Percentiles rank a stretch among this genome's conserved stretches.
phyloP scores from a whole-genome alignment of 2,329 filamentous ascomycete genomes.

The Esteya vermicola region DNA sequence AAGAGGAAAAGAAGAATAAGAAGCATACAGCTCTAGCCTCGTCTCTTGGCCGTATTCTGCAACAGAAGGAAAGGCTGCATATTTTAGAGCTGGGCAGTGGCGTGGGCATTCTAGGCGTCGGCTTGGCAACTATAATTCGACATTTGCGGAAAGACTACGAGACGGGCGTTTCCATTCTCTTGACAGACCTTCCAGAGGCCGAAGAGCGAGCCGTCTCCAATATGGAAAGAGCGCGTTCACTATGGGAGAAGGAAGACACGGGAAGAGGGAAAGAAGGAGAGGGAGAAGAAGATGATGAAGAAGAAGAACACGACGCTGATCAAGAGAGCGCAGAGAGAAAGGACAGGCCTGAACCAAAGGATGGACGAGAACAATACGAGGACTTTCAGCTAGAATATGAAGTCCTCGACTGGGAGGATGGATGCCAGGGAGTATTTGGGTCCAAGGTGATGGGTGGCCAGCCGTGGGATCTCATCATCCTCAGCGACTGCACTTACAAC shows the following conservation, averaged over 20 bases:
- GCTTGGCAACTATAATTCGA: conserved; percentile 21
- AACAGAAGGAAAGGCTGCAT: conserved; percentile 16
- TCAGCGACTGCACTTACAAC: conserved; percentile 50
- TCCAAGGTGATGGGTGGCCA: conserved; percentile 19
- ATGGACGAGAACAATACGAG: background rate
- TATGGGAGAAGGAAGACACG: no score
- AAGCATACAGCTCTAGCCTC: background rate
- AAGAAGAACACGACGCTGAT: no score
- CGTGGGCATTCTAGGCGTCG: conserved; percentile 40
- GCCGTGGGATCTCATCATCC: conserved; percentile 36
- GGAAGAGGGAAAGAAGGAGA: no score
- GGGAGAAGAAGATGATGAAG: no score
- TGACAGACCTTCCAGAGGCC: conserved; percentile 43
- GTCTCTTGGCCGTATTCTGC: conserved; percentile 10
- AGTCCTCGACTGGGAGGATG: conserved; percentile 43
- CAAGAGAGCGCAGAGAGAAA: no score
- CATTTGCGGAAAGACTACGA: background rate
- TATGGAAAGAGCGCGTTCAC: conserved; percentile 17
- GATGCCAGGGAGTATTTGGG: conserved; percentile 28
- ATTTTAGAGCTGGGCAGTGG: conserved; percentile 43
- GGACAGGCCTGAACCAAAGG: no score
- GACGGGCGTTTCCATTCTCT: conserved; percentile 9
- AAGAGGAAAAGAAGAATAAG: no score
- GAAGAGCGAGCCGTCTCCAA: conserved; percentile 34
- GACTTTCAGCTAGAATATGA: conserved; percentile 29